Conservation (phyloP, 2,329 filamentous ascomycete genomes). For the Simplicillium sp. region DNA sequence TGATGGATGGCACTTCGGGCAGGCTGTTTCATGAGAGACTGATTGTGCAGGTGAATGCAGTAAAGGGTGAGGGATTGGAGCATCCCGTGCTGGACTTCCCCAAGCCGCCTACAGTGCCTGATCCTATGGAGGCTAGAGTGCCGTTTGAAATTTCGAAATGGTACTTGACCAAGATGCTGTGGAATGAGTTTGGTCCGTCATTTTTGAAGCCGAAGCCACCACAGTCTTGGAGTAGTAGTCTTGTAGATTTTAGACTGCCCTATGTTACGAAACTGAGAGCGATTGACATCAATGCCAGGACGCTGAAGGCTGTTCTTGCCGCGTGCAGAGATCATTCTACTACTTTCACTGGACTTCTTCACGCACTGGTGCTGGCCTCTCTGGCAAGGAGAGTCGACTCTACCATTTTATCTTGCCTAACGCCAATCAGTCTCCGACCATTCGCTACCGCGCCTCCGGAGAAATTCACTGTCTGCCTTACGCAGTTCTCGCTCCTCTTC, state of each 20-base stretch:
- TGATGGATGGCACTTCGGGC: conserved; percentile 41
- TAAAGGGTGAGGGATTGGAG: not conserved
- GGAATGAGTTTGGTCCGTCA: conserved; percentile 26
- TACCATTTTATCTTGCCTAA: too few relatives aligned
- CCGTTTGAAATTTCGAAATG: conserved; percentile 26
- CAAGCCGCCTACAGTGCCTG: conserved; percentile 20
- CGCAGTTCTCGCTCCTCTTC: conserved; percentile 19
- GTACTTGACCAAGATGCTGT: conserved; percentile 31
- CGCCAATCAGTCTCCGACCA: too few relatives aligned
- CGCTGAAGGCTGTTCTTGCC: conserved; percentile 21
- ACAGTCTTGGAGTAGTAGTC: conserved; percentile 26
- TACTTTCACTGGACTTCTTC: conserved; percentile 39
- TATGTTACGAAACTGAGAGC: conserved; percentile 25
- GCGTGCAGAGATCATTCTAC: conserved; percentile 29
- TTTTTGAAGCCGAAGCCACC: conserved; percentile 22
- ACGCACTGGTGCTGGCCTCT: conserved; percentile 32
- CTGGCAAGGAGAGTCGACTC: conserved; percentile 16
- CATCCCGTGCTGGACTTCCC: conserved; percentile 21
- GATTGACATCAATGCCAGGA: conserved; percentile 21
- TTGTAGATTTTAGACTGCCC: conserved; percentile 23
- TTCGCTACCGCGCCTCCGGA: too few relatives aligned
- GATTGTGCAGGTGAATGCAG: conserved; percentile 28
- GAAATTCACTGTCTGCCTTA: too few relatives aligned
- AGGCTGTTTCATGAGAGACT: conserved; percentile 38
- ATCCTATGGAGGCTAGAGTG: conserved; percentile 30